Evolutionary conservation across 441 rosid genomes (phyloP).

Genomic region (Corymbia calophylla): DNA sequence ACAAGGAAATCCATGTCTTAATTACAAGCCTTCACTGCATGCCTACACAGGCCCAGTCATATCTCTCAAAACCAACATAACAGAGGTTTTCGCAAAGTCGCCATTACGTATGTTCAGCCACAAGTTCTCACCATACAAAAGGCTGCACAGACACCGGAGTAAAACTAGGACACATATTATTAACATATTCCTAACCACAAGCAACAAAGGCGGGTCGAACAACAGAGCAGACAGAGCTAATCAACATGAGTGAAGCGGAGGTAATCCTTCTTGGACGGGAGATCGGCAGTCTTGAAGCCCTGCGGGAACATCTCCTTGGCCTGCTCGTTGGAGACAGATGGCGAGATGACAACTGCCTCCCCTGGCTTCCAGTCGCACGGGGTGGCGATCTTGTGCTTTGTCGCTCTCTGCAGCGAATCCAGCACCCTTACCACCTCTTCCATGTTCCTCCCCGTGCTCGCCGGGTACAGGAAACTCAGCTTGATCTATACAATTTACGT

Average conservation of each 20-base stretch:
- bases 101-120: background rate
- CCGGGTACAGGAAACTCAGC: slow-evolving; percentile 74
- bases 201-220: background rate
- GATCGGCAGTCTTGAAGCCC: slow-evolving; percentile 47
- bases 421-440: slow-evolving; percentile 74
- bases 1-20: background rate
- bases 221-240: background rate
- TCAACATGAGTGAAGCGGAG: slow-evolving; percentile 42
- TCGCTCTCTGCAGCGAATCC: slow-evolving; percentile 48
- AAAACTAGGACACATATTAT: background rate
- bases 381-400: slow-evolving; percentile 53
- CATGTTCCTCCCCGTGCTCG: slow-evolving; percentile 71
- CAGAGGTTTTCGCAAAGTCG: background rate
- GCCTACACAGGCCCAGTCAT: background rate
- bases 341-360: slow-evolving; percentile 60
- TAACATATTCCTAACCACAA: background rate
- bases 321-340: slow-evolving; percentile 40
- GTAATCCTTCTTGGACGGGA: slow-evolving; percentile 60
- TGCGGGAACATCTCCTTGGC: slow-evolving; percentile 59
- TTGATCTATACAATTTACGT: slow-evolving; percentile 29
- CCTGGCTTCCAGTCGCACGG: slow-evolving; percentile 77
- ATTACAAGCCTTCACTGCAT: background rate
- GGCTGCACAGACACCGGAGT: background rate
- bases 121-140: background rate
- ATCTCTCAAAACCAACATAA: accelerated